Conservation (phyloP, 2,329 filamentous ascomycete genomes). For the Chalaropsis thielavioides region DNA sequence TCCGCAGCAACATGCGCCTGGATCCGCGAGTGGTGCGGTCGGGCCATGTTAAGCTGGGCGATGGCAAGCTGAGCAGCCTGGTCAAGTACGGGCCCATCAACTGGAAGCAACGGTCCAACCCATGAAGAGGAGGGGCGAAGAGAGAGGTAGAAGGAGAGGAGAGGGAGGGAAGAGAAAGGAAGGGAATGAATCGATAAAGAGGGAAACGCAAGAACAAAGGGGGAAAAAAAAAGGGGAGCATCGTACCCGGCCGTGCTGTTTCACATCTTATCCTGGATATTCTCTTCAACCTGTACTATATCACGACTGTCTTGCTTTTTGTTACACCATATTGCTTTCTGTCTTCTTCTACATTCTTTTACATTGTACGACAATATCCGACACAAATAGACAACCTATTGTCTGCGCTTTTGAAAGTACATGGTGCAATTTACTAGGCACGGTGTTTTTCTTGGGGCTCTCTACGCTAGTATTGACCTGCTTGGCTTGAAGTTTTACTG, state of each 20-base stretch:
- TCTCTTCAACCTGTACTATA: conserved; percentile 1
- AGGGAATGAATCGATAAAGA: background rate
- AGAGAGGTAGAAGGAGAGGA: background rate
- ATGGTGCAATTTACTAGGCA: background rate
- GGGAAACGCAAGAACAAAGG: background rate
- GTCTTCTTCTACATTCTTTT: background rate
- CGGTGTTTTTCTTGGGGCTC: no score
- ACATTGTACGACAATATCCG: background rate
- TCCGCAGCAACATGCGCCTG: conserved; percentile 61
- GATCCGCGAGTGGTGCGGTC: conserved; percentile 87
- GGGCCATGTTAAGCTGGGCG: conserved; percentile 72
- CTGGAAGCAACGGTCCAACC: conserved; percentile 28
- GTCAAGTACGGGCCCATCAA: conserved; percentile 35
- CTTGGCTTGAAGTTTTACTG: no score
- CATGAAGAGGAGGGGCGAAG: background rate
- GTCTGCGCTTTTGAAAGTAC: background rate
- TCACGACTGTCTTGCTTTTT: conserved; percentile 9
- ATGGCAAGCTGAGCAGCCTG: conserved; percentile 39
- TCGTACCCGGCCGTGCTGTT: background rate
- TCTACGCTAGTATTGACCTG: no score
- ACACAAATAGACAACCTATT: background rate
- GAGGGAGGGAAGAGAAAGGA: background rate
- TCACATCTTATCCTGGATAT: background rate
- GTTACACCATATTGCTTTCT: background rate
- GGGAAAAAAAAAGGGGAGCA: background rate